Evolutionary conservation across 306 rosid genomes (phyloP), one percentile per base, ranked within the genome.

Genomic region (Neltuma alba): DNA sequence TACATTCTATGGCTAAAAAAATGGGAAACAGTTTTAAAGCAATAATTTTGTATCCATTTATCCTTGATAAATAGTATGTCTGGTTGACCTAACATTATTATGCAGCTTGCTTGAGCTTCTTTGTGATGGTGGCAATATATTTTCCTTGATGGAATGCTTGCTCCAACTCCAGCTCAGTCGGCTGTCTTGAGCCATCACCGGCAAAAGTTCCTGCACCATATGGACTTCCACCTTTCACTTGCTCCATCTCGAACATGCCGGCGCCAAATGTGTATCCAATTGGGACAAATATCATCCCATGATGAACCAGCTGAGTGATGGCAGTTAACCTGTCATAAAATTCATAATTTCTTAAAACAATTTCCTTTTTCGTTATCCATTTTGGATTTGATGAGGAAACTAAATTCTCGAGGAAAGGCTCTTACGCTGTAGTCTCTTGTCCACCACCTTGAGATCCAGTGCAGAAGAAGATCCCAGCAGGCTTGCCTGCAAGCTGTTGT

Each of bases 381-480:
- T 36, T 20, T 23, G 52, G 31, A 79, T 61, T 69, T 21, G 61
- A 34, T 12, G 34, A 33, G 44, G 25, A 48, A 61, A 28, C n/a
- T 25, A 47, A 61, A 14, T 30, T 25, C 45, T 6, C 71, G 3
- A 47, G 74, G n/a, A 33, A 4, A 18, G 50, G 79, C 20, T 72
- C 93, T 88, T 88, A 94, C 98, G 97, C 94, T 11, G 97, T 94
- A n/a, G 98, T 94, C 87, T 94, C 97, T 82, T 94, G 98, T 67
- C 98, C 98, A 3, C 98, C 98, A 5, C 98, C 98, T 83, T 94
- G 98, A 37, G 98, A 94, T 50, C 97, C 98, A 0, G 98, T 94
- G 89, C 97, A 89, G 89, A 68, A 94, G 87, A 94, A 94, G 88
- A 94, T 54, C 66, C 98, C 97, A 2, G 98, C 94, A 69, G 97